Evolutionary conservation across 1,284 basidiomycete genomes (phyloP).

Genomic region (Sporisorium scitamineum): DNA sequence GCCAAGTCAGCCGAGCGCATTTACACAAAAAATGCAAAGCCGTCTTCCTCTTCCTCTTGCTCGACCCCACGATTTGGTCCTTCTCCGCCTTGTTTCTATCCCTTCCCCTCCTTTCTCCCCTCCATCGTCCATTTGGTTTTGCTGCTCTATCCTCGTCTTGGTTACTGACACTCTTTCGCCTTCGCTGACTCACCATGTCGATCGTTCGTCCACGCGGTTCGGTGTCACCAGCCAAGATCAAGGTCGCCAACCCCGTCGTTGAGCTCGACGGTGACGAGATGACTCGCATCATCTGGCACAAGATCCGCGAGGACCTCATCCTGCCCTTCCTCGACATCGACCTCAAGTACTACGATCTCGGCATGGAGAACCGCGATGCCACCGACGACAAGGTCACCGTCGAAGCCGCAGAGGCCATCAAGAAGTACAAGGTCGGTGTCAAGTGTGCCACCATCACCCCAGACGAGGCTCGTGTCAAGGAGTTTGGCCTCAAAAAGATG

Average conservation of each 20-base stretch:
- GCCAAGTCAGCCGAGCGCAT: neutral
- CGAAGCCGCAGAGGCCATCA: conserved; percentile 86
- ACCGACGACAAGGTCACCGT: conserved; percentile 94
- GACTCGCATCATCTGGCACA: conserved; percentile 82
- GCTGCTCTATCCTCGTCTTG: neutral
- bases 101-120: neutral
- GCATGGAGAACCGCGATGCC: conserved; percentile 88
- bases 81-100: neutral
- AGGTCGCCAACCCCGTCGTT: conserved; percentile 89
- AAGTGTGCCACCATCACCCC: conserved; percentile 97
- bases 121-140: neutral
- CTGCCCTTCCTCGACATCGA: conserved; percentile 93
- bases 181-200: conserved; percentile 20
- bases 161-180: neutral
- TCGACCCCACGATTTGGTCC: neutral
- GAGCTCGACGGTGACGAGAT: conserved; percentile 76
- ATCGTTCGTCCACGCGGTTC: conserved; percentile 47
- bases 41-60: neutral
- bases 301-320: conserved; percentile 97
- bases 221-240: conserved; percentile 73
- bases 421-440: conserved; percentile 69
- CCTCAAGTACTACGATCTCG: conserved; percentile 98
- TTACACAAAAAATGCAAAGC: neutral
- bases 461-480: conserved; percentile 89
- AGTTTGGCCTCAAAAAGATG: conserved; percentile 94